phyloP scores from a whole-genome alignment of 1,139 yeast species.

The Hyphopichia burtonii region DNA sequence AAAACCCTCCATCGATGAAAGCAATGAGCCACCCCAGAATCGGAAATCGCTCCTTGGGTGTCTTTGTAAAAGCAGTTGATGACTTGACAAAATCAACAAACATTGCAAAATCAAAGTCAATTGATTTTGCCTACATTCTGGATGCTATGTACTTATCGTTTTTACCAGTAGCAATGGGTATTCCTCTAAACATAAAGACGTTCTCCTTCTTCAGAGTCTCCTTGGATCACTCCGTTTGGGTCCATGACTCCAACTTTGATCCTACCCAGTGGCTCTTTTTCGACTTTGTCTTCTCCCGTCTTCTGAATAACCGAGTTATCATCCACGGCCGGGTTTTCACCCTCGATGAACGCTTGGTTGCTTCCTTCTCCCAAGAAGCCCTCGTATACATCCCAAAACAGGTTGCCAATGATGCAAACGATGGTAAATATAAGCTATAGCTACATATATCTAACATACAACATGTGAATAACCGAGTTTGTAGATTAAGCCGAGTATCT shows the following conservation, averaged over 20 bases:
- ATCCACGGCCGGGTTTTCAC: slow-evolving; percentile 28
- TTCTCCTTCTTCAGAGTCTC: slow-evolving; percentile 36
- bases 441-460: no score
- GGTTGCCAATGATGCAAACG: slow-evolving; percentile 11
- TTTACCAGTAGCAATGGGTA: slow-evolving; percentile 25
- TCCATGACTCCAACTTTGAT: slow-evolving; percentile 36
- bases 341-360: slow-evolving; percentile 28
- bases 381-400: slow-evolving; percentile 24
- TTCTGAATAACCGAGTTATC: slow-evolving; percentile 35
- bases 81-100: slow-evolving; percentile 24
- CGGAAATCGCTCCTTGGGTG: slow-evolving; percentile 32
- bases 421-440: slow-evolving; percentile 12
- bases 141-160: slow-evolving; percentile 28
- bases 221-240: slow-evolving; percentile 40
- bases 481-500: no score
- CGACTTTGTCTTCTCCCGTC: slow-evolving; percentile 34
- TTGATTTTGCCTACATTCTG: slow-evolving; percentile 16
- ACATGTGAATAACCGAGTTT: no score
- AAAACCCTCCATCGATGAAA: slow-evolving; percentile 8
- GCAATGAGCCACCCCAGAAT: slow-evolving; percentile 10
- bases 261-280: slow-evolving; percentile 40
- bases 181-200: slow-evolving; percentile 17
- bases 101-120: slow-evolving; percentile 17
- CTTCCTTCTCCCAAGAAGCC: slow-evolving; percentile 39
- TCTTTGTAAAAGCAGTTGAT: slow-evolving; percentile 34